Conservation (phyloP, 805 yeast species). For the Schizosaccharomyces cryophilus region DNA sequence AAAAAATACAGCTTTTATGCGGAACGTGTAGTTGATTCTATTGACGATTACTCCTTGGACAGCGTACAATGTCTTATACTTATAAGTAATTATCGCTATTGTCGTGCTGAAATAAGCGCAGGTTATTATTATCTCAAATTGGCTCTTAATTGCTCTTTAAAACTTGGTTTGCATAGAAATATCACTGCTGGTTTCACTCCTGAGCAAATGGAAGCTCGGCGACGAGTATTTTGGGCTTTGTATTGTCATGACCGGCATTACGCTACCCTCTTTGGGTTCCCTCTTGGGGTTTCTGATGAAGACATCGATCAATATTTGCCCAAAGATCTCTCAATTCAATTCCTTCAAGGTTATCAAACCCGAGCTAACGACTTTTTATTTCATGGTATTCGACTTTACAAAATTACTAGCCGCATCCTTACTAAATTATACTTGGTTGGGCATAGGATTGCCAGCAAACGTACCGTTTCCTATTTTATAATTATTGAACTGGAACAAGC, state of each 20-base stretch:
- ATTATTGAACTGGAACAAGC: neutral
- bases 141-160: neutral
- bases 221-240: conserved; percentile 69
- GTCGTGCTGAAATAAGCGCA: neutral
- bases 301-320: conserved; percentile 79
- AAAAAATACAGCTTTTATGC: neutral
- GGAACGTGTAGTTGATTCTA: neutral
- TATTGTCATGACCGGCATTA: conserved; percentile 78
- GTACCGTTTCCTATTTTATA: neutral
- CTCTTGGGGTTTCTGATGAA: conserved; percentile 47
- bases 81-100: neutral
- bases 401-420: neutral
- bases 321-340: neutral
- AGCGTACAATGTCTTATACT: neutral
- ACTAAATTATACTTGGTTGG: neutral
- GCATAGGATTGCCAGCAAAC: neutral
- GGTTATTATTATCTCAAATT: neutral
- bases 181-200: neutral
- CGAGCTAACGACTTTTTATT: neutral
- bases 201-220: conserved; percentile 49
- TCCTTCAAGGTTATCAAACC: neutral
- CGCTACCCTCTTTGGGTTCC: conserved; percentile 66
- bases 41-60: neutral
- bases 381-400: neutral
- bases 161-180: neutral